Base-by-base conservation (phyloP, 1,284 basidiomycete species). In the Malassezia dermatis region DNA sequence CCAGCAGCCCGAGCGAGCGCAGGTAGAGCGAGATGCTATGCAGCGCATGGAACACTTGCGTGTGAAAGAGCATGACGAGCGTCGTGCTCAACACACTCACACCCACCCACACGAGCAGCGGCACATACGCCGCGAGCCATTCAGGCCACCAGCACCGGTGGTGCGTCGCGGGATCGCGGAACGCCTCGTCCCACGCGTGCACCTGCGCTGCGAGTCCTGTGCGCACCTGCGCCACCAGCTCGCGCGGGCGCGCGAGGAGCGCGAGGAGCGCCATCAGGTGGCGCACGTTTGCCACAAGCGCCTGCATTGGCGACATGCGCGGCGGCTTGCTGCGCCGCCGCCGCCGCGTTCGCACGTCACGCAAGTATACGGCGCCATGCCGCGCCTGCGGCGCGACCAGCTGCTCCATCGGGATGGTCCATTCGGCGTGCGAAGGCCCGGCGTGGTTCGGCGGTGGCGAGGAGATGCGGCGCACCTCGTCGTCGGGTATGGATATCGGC, bases 51-150 rank as follows among this genome's bases (percentile, higher is more conserved):
- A 76, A 76, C 15, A 76, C 72, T 35, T 68, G 45, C 37, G 65
- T 66, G 58, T 75, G 75, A 56, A 71, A 75, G n/a, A 63, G 62
- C 51, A 73, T 59, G 44, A 76, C 69, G 15, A 67, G 47, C 41
- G 65, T 56, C 3, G 73, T 73, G 50, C 69, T 71, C 19, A 48
- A 53, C 12, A 75, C 48, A 43, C 66, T 71, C 53, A 76, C 64
- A n/a, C 45, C 65, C 23, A 75, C 60, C 75, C 75, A 76, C 50
- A 76, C 69, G 27, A 76, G 55, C 27, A 76, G 60, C 15, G 75
- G 75, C 17, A 73, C 56, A 48, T 75, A 76, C 5, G 74, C 74
- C 31, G 63, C 63, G 19, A 76, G 51, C 68, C 74, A 72, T 17
- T 60, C 58, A 3, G 75, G 75, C 35, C 59, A 56, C 61, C 61